Evolutionary conservation across 768 basidiomycete species (phyloP), one percentile per base, ranked within the genome.

Genomic region (Lepiota venenata): DNA sequence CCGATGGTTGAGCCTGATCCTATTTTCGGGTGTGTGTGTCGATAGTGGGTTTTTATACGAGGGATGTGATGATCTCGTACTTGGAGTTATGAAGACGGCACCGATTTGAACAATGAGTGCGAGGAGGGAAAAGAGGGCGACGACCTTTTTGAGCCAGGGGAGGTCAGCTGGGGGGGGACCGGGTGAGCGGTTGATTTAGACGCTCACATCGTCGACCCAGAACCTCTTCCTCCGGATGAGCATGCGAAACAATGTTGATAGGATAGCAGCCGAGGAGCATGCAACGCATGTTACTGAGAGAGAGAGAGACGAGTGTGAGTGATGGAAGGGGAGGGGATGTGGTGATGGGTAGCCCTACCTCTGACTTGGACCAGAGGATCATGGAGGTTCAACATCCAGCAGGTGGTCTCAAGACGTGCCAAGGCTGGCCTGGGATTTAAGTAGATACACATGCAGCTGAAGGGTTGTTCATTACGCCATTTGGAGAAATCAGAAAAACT

Each of bases 131-230:
- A 67, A 57, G 15, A 66, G 47, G 6, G 73, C 71, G 57, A 60
- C 71, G 9, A 56, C 63, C 70, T 25, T 25, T n/a, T 70, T 20
- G 25, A 50, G 39, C 2, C 8, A 25, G 38, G 15, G 27, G n/a
- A n/a, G n/a, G 54, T 50, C 15, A 45, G 11, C 43, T 21, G 44
- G 15, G 46, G 20, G 14, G 7, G 25, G 18, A n/a, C n/a, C n/a
- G 20, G 49, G n/a, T n/a, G 22, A 18, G 20, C 4, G 25, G 32
- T 25, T 21, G 5, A 37, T 11, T 20, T 41, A 20, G 21, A 2
- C 14, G 52, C 67, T 47, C 47, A 72, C 72, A 59, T 74, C 74
- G 57, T 76, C 72, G n/a, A 65, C 59, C 71, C 70, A 73, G 18
- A 68, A 58, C 32, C 63, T 53, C 1, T 60, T 58, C 48, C 71